Conservation (phyloP, 176 grass and related monocot genomes). For the Saccharum officinarum region DNA sequence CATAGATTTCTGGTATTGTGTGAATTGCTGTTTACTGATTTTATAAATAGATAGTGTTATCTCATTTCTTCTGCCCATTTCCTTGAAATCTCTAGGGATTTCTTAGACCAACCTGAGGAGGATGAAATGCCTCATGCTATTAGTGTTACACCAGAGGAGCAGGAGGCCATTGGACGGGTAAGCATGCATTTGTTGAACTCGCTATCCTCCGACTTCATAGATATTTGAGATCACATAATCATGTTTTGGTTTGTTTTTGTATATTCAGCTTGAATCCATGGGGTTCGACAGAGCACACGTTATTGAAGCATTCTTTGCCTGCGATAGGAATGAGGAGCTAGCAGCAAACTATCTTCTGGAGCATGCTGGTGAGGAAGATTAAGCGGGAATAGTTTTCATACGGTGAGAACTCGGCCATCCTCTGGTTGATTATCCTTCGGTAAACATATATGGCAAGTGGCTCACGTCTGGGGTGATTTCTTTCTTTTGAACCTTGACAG, state of each 20-base stretch:
- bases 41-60: slow-evolving; percentile 6
- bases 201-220: not conserved
- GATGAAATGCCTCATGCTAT: slow-evolving; percentile 95
- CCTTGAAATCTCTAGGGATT: slow-evolving; percentile 43
- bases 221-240: not conserved
- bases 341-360: slow-evolving; percentile 95
- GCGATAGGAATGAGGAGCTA: slow-evolving; percentile 89
- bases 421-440: not conserved
- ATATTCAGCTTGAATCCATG: slow-evolving; percentile 80
- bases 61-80: not conserved
- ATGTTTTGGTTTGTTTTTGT: slow-evolving; percentile 1
- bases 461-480: not conserved
- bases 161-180: slow-evolving; percentile 90
- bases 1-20: not conserved
- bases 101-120: slow-evolving; percentile 73
- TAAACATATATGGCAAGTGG: not conserved
- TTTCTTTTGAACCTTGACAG: not conserved
- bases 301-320: slow-evolving; percentile 89
- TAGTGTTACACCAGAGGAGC: slow-evolving; percentile 85
- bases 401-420: slow-evolving; percentile 5
- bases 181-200: not conserved
- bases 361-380: slow-evolving; percentile 82
- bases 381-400: slow-evolving; percentile 29
- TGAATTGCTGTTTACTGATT: not conserved
- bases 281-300: slow-evolving; percentile 83